These are phyloP conservation scores for Trifolium fragiferum DNA, from an alignment of 306 rosid genomes.

Conservation along the genomic window DNA sequence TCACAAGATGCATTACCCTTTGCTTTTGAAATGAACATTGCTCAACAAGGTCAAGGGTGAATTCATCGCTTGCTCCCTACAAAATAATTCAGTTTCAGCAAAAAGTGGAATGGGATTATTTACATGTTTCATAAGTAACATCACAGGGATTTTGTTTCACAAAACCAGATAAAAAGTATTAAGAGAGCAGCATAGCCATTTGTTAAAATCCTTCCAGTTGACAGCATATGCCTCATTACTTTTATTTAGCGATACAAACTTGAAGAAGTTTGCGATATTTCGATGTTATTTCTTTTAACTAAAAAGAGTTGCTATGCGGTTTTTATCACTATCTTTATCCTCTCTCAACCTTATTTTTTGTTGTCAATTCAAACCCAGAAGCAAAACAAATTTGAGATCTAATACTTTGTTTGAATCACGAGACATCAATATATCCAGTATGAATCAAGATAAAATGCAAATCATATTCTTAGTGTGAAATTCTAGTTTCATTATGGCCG, in stretches of 20 bases:
- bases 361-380: constrained; percentile 15
- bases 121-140: constrained; percentile 18
- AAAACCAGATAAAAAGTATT: not conserved
- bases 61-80: constrained; percentile 87
- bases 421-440: constrained; percentile 3
- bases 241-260: not conserved
- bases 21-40: constrained; percentile 96
- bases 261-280: constrained; percentile 32
- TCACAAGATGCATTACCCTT: constrained; percentile 87
- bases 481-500: constrained; percentile 33
- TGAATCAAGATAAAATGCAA: constrained; percentile 20
- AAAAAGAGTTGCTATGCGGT: not conserved
- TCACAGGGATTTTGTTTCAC: constrained; percentile 14
- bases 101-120: constrained; percentile 13
- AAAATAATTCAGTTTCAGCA: constrained; percentile 37
- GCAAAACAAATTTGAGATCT: constrained; percentile 20
- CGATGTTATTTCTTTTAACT: not conserved
- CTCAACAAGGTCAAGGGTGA: constrained; percentile 94
- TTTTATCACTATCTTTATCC: constrained; percentile 5
- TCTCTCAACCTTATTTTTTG: constrained; percentile 26
- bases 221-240: constrained; percentile 25
- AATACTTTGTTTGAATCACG: constrained; percentile 12
- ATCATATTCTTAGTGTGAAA: constrained; percentile 24
- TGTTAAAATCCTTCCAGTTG: constrained; percentile 27
- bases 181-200: not conserved